Base-by-base conservation (phyloP, 108 stramenopile species). In the Cyclotella choctawhatcheeana region DNA sequence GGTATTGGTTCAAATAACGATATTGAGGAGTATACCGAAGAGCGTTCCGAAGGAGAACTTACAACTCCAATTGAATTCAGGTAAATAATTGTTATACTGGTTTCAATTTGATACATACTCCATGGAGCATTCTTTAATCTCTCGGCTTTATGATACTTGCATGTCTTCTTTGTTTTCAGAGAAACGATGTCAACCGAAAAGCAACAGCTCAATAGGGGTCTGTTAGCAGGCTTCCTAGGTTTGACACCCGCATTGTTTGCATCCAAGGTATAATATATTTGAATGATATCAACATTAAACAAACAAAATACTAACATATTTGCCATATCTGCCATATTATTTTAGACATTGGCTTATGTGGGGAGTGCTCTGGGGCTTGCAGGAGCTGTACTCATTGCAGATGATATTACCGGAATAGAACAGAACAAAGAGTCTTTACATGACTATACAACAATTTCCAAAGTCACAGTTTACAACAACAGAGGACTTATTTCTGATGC, bases 321-420 rank as follows among this genome's bases (percentile, higher is more conserved):
- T 1, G 10, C 21, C 20, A 24, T 52, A 18, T 10, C 20, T 52
- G 3, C n/a, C 18, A 17, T n/a, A n/a, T n/a, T 48, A n/a, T 48
- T 4, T 48, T 30, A 56, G 55, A 31, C 55, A 56, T 56, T 14
- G 27, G 55, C 55, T 8, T 31, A 56, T 13, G 55, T 56, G 0
- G 30, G 55, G 10, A 31, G 55, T 31, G 55, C 55, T 12, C 14
- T 56, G 55, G 55, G 55, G 12, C n/a, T 56, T 0, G 55, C 55
- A 56, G 55, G 55, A 30, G 55, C 55, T 27, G 4, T 56, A 56
- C 31, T 56, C 14, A 30, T 30, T 18, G n/a, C 55, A 27, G 55
- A 56, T 13, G 55, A 16, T 14, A 30, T 30, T 10, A 29, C n/a
- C 0, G 10, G 1, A 30, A 14, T 12, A 56, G 55, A 30, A 29